A percentile compares a stretch with the other conserved stretches of the same genome.
Evolutionary conservation across 2,329 filamentous ascomycete genomes (phyloP).

Genomic region (Cordyceps sp.): DNA sequence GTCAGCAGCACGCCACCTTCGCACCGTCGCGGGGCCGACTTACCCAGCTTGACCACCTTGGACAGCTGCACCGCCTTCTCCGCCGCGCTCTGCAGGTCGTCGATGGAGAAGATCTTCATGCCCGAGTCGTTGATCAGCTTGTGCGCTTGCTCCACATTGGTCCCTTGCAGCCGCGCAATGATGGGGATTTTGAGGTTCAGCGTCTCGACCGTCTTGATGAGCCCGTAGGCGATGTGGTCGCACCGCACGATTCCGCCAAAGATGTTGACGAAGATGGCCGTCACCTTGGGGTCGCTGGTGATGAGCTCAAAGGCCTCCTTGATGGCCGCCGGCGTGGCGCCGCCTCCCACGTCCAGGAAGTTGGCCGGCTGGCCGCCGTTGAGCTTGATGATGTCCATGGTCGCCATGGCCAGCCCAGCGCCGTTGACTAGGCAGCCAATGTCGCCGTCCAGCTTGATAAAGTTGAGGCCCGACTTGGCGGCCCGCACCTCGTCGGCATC

Average conservation of each 20-base stretch:
- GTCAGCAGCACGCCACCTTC: not conserved
- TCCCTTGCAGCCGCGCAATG: constrained; percentile 92
- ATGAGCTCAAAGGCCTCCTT: constrained; percentile 97
- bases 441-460: constrained; percentile 99
- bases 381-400: constrained; percentile 99
- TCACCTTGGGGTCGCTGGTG: constrained; percentile 95
- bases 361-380: constrained; percentile 93
- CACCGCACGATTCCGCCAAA: constrained; percentile 98
- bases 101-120: constrained; percentile 98
- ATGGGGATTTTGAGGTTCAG: constrained; percentile 96
- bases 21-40: constrained; percentile 17
- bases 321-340: constrained; percentile 92
- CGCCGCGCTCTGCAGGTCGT: constrained; percentile 90
- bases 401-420: constrained; percentile 97
- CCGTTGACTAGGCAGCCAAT: constrained; percentile 99
- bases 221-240: constrained; percentile 88
- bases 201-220: constrained; percentile 85
- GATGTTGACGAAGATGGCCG: constrained; percentile 99
- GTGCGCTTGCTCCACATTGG: constrained; percentile 92
- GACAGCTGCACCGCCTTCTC: constrained; percentile 98
- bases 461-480: constrained; percentile 88
- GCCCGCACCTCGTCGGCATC: constrained; percentile 96
- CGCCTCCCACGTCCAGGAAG: constrained; percentile 97
- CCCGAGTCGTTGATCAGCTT: constrained; percentile 91
- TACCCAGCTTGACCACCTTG: constrained; percentile 97